Percentiles rank a stretch among this genome's conserved stretches.
phyloP scores from a whole-genome alignment of 176 grass and related monocot species.

The Eragrostis curvula region DNA sequence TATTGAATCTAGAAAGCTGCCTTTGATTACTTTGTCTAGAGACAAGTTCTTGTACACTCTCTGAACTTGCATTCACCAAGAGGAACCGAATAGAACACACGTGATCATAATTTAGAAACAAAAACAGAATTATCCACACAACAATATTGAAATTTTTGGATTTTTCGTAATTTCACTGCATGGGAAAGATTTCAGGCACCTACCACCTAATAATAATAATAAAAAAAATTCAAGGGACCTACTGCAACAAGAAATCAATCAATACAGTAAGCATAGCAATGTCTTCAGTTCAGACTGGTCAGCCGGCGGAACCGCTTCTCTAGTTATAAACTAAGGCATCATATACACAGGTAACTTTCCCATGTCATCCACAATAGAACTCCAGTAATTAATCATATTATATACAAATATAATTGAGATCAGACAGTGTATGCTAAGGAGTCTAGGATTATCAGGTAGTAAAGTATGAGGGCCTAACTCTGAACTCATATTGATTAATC shows the following conservation, averaged over 20 bases:
- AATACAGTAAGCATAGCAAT: slow-evolving; percentile 15
- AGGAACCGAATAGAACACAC: neutral
- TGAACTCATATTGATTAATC: slow-evolving; percentile 31
- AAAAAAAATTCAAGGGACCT: slow-evolving; percentile 7
- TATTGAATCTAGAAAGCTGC: neutral
- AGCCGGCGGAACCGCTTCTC: neutral
- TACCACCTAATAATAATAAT: too few relatives aligned
- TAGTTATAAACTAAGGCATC: neutral
- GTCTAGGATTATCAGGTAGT: too few relatives aligned
- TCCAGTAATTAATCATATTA: neutral
- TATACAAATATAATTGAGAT: neutral
- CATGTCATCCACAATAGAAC: neutral
- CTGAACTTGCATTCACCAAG: neutral
- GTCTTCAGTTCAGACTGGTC: slow-evolving; percentile 14
- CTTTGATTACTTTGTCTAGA: slow-evolving; percentile 8
- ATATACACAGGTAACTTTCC: neutral
- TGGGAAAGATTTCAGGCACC: too few relatives aligned
- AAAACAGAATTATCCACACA: neutral
- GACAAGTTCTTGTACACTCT: neutral
- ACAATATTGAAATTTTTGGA: neutral
- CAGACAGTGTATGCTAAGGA: neutral
- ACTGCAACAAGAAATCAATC: neutral
- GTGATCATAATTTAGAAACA: neutral
- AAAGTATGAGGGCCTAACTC: neutral
- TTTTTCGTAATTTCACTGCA: slow-evolving; percentile 14